phyloP scores from a whole-genome alignment of 2,329 filamentous ascomycete species.

The Xylaria sp. region DNA sequence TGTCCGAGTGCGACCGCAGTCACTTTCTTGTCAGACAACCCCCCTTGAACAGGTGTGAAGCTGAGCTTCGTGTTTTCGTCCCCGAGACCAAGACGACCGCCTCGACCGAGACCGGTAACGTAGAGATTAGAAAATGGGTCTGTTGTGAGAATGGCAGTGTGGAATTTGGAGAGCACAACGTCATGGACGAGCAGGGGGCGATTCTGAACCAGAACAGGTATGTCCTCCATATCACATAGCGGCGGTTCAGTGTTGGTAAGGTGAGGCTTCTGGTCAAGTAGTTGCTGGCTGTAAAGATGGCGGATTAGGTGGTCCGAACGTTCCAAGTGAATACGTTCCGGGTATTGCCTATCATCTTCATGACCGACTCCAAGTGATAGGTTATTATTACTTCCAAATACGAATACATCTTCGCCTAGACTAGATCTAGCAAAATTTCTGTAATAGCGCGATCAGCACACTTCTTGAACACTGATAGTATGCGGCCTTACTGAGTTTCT shows the following conservation, averaged over 20 bases:
- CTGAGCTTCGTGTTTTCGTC: conserved; percentile 90
- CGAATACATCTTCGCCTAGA: conserved; percentile 86
- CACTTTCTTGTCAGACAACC: conserved; percentile 79
- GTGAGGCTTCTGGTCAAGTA: conserved; percentile 57
- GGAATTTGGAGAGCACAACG: conserved; percentile 88
- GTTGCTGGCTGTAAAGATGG: conserved; percentile 76
- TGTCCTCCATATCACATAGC: conserved; percentile 56
- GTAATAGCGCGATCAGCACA: conserved; percentile 38
- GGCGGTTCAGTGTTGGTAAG: conserved; percentile 48
- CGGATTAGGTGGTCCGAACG: conserved; percentile 82
- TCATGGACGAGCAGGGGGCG: conserved; percentile 81
- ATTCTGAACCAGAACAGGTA: conserved; percentile 79
- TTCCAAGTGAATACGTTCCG: conserved; percentile 81
- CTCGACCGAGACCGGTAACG: conserved; percentile 90
- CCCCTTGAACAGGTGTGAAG: conserved; percentile 83
- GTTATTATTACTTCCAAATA: conserved; percentile 97
- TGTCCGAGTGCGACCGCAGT: conserved; percentile 85
- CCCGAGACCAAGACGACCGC: conserved; percentile 87
- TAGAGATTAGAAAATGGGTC: conserved; percentile 93
- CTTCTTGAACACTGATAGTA: conserved; percentile 27
- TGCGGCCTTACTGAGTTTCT: conserved; percentile 43
- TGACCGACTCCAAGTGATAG: conserved; percentile 93
- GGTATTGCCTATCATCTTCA: conserved; percentile 92
- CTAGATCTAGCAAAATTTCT: conserved; percentile 43
- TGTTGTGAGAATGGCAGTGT: conserved; percentile 86